phyloP scores from a whole-genome alignment of 2,329 filamentous ascomycete genomes.

The Tolypocladium sp. region DNA sequence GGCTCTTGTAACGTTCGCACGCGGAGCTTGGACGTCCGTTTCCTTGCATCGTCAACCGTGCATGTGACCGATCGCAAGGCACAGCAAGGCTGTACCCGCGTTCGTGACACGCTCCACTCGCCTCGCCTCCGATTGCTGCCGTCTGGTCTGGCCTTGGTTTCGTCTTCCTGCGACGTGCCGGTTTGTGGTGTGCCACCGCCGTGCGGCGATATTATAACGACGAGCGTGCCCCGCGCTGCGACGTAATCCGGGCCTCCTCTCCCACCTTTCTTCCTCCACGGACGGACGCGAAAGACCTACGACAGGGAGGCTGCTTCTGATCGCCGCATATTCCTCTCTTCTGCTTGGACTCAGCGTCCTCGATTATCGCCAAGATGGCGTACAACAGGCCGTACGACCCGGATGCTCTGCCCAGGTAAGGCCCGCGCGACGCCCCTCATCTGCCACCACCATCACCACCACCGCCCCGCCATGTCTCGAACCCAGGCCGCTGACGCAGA shows the following conservation, averaged over 20 bases:
- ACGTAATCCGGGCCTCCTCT: not conserved
- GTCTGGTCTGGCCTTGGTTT: not conserved
- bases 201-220: not conserved
- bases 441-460: not conserved
- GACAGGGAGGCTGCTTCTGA: not conserved
- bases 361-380: slow-evolving; percentile 53
- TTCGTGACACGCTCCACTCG: not conserved
- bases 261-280: not conserved
- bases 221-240: not conserved
- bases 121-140: not conserved
- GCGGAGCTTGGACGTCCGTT: not conserved
- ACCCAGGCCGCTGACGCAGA: slow-evolving; percentile 13
- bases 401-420: slow-evolving; percentile 83
- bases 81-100: not conserved
- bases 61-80: not conserved
- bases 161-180: not conserved
- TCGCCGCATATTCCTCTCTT: not conserved
- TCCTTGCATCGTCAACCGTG: not conserved
- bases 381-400: slow-evolving; percentile 92
- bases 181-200: not conserved
- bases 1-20: too few species aligned
- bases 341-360: not conserved
- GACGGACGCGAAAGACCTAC: not conserved
- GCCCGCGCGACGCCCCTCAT: slow-evolving; percentile 20
- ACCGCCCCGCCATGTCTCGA: not conserved